Percentiles rank a stretch among this genome's conserved stretches.
Evolutionary conservation across 2,329 filamentous ascomycete species (phyloP).

Genomic region (Cladosporium oxysporum): DNA sequence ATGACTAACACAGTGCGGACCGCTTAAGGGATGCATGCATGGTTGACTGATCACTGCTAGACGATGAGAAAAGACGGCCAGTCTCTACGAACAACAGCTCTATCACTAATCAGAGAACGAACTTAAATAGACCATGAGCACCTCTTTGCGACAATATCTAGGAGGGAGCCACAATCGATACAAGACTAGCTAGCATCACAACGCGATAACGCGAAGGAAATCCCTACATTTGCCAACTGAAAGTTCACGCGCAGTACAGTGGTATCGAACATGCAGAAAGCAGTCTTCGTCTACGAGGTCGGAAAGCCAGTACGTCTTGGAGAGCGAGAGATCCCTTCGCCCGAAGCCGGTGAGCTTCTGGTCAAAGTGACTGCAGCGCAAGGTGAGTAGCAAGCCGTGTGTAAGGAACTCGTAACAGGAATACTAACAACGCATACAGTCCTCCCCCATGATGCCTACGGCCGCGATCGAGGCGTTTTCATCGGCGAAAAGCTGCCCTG

Average conservation of each 20-base stretch:
- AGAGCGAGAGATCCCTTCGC: slow-evolving; percentile 8
- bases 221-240: not conserved
- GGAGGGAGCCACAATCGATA: not conserved
- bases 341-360: slow-evolving; percentile 20
- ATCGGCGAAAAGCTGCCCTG: slow-evolving; percentile 18
- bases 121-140: not conserved
- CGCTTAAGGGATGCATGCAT: not conserved
- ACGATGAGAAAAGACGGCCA: not conserved
- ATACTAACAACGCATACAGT: not conserved
- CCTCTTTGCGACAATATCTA: not conserved
- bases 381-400: slow-evolving; percentile 2
- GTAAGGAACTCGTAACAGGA: not conserved
- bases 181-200: not conserved
- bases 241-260: not conserved
- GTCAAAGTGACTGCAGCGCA: slow-evolving; percentile 19
- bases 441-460: slow-evolving; percentile 23
- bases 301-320: slow-evolving; percentile 18
- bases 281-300: slow-evolving; percentile 17
- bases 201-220: not conserved
- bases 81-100: not conserved
- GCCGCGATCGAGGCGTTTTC: slow-evolving; percentile 21
- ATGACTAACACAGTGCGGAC: not conserved
- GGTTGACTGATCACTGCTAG: not conserved
- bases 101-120: not conserved
- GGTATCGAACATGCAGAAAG: slow-evolving; percentile 5